These are phyloP conservation scores for Cucurbita ficifolia DNA, from an alignment of 306 rosid genomes.

Conservation along the genomic window DNA sequence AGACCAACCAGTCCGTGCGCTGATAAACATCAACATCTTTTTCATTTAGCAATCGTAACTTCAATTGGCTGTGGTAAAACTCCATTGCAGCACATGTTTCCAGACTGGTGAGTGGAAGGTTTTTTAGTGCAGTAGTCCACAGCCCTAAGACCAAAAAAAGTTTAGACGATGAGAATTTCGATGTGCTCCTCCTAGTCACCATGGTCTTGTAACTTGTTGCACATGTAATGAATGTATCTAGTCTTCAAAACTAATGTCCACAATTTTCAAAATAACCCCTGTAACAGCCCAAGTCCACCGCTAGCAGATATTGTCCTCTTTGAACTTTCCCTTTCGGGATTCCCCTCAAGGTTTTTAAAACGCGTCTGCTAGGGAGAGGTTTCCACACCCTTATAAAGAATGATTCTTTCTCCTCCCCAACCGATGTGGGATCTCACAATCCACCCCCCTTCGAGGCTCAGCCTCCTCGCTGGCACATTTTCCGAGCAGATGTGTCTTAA, in stretches of 20 bases:
- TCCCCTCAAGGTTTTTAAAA: too few relatives aligned
- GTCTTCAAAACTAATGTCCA: neutral
- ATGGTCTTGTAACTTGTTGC: neutral
- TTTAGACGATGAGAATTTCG: neutral
- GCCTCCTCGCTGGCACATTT: too few relatives aligned
- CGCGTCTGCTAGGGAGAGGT: too few relatives aligned
- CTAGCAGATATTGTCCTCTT: too few relatives aligned
- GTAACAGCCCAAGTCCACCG: too few relatives aligned
- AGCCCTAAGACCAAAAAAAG: slow-evolving; percentile 32
- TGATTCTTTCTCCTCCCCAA: too few relatives aligned
- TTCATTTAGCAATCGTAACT: slow-evolving; percentile 62
- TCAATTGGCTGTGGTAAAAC: slow-evolving; percentile 71
- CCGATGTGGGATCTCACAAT: too few relatives aligned
- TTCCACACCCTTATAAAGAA: too few relatives aligned
- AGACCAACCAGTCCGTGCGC: slow-evolving; percentile 69
- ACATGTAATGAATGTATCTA: neutral
- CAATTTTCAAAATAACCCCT: neutral
- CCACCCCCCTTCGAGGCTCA: too few relatives aligned
- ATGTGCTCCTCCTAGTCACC: neutral
- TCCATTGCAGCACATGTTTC: slow-evolving; percentile 76
- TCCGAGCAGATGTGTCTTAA: too few relatives aligned
- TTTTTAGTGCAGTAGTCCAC: slow-evolving; percentile 51
- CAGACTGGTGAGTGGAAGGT: slow-evolving; percentile 71
- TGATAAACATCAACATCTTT: slow-evolving; percentile 43
- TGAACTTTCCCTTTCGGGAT: too few relatives aligned